phyloP scores from a whole-genome alignment of 371 early-diverging fungal species.

The Umbelopsis sp. region DNA sequence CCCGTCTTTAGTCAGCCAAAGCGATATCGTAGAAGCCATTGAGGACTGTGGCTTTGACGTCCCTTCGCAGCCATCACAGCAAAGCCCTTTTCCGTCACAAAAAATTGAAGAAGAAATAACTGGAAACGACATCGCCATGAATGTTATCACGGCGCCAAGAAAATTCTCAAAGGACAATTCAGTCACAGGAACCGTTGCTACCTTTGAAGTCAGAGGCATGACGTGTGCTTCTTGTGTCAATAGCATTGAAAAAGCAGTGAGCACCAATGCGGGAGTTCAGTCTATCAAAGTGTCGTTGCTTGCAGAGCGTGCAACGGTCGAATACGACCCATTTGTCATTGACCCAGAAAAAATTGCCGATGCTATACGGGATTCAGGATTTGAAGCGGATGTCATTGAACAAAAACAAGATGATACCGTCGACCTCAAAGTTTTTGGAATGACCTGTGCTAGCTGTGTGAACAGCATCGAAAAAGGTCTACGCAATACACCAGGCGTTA shows the following conservation, averaged over 20 bases:
- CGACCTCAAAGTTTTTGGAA: slow-evolving; percentile 85
- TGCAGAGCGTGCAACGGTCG: slow-evolving; percentile 82
- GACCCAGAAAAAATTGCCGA: slow-evolving; percentile 52
- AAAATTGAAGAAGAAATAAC: neutral
- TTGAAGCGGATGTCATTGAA: slow-evolving; percentile 67
- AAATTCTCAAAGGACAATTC: neutral
- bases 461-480: slow-evolving; percentile 76
- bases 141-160: neutral
- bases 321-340: slow-evolving; percentile 54
- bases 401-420: slow-evolving; percentile 40
- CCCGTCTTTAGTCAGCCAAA: slow-evolving; percentile 17
- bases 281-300: slow-evolving; percentile 70
- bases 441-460: slow-evolving; percentile 88
- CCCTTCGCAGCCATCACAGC: slow-evolving; percentile 9
- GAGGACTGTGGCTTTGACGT: slow-evolving; percentile 50
- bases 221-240: slow-evolving; percentile 88
- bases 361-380: slow-evolving; percentile 80
- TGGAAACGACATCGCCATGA: neutral
- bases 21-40: slow-evolving; percentile 47
- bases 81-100: neutral
- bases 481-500: slow-evolving; percentile 61
- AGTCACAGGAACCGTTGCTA: slow-evolving; percentile 8
- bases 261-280: slow-evolving; percentile 46
- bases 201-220: slow-evolving; percentile 69
- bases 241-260: slow-evolving; percentile 70